Evolutionary conservation across 495 filamentous ascomycete species (phyloP).

Genomic region (Podospora pseudopauciseta): DNA sequence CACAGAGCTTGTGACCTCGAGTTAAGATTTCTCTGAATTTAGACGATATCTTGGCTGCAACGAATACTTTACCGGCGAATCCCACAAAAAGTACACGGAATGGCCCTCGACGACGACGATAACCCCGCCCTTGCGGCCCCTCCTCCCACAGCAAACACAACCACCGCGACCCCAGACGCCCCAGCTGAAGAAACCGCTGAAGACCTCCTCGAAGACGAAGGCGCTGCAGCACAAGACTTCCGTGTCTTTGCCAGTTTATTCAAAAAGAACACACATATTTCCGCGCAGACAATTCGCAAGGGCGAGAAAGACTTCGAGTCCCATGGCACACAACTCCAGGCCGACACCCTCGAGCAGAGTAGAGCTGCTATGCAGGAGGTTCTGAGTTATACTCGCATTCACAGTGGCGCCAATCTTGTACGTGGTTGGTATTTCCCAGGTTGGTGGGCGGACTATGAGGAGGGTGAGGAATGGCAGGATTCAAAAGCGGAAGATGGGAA

Average conservation of each 20-base stretch:
- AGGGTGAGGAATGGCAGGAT: conserved; percentile 16
- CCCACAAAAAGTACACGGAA: conserved; percentile 9
- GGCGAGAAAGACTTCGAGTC: conserved; percentile 97
- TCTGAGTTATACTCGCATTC: conserved; percentile 65
- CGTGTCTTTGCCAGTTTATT: conserved; percentile 43
- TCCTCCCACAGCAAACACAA: neutral
- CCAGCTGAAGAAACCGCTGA: conserved; percentile 33
- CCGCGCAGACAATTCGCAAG: conserved; percentile 43
- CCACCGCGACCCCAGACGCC: conserved; percentile 9
- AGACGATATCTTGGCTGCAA: neutral
- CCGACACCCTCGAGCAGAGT: conserved; percentile 68
- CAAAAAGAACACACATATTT: conserved; percentile 38
- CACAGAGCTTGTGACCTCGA: neutral
- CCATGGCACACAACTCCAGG: conserved; percentile 79
- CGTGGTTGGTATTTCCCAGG: conserved; percentile 57
- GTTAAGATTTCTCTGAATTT: neutral
- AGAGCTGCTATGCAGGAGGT: conserved; percentile 90
- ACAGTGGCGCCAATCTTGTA: conserved; percentile 44
- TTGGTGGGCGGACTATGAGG: conserved; percentile 36
- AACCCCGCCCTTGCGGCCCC: conserved; percentile 20
- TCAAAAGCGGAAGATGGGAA: conserved; percentile 27
- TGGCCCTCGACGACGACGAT: conserved; percentile 48
- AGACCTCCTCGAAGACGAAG: conserved; percentile 68
- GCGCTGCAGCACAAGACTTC: conserved; percentile 65
- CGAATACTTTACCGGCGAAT: neutral